phyloP scores from a whole-genome alignment of 257 asterid species.

The Coffea canephora region DNA sequence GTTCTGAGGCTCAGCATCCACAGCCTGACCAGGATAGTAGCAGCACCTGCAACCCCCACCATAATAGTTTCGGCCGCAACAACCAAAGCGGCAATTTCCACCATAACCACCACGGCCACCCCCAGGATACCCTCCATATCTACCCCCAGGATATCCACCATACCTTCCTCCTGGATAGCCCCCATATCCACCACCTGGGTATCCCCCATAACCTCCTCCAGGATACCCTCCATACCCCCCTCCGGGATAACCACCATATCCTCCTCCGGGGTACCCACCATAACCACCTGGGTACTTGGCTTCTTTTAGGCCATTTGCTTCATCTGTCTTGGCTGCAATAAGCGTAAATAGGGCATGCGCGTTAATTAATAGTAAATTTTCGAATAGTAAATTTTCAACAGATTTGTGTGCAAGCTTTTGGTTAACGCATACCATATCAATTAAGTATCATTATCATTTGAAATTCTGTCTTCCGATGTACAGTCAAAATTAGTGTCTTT shows the following conservation, averaged over 20 bases:
- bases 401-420: no score
- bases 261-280: constrained; percentile 20
- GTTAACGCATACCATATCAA: no score
- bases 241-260: background rate
- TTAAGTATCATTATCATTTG: no score
- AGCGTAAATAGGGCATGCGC: no score
- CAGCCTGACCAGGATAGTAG: constrained; percentile 20
- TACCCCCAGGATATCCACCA: background rate
- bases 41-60: no score
- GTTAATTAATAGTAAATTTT: background rate
- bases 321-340: constrained; percentile 10
- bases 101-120: no score
- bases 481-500: no score
- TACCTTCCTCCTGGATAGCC: background rate
- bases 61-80: no score
- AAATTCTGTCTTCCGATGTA: no score
- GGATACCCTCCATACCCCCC: background rate
- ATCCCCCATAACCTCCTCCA: background rate
- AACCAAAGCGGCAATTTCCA: no score
- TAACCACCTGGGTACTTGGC: constrained; percentile 24
- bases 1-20: background rate
- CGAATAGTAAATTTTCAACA: no score
- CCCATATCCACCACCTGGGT: background rate
- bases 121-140: no score
- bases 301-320: constrained; percentile 4